Percentiles rank a stretch among this genome's conserved stretches.
Evolutionary conservation across 805 yeast genomes (phyloP).

Genomic region (Kodamaea fukazawae): DNA sequence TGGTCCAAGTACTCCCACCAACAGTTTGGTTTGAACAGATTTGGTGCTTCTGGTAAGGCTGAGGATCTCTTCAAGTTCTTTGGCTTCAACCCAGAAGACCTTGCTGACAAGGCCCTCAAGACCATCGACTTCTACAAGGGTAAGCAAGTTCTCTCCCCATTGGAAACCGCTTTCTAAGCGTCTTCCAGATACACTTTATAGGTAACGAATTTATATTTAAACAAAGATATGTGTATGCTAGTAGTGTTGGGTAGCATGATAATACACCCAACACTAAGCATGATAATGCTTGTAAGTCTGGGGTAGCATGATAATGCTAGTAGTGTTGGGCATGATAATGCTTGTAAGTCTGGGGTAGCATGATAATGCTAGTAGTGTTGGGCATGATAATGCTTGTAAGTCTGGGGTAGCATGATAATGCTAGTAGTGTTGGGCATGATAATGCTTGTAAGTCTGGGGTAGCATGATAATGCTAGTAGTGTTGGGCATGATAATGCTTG

Average conservation of each 20-base stretch:
- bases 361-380: neutral
- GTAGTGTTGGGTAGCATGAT: too few relatives aligned
- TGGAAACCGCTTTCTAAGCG: slow-evolving; percentile 68
- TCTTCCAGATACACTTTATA: neutral
- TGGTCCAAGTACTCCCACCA: slow-evolving; percentile 96
- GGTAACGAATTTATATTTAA: neutral
- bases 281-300: too few relatives aligned
- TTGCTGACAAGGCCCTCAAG: slow-evolving; percentile 80
- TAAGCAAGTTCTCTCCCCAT: slow-evolving; percentile 65
- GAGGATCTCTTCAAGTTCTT: slow-evolving; percentile 76
- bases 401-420: too few relatives aligned
- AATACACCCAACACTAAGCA: too few relatives aligned
- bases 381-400: too few relatives aligned
- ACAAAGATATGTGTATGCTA: neutral
- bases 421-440: too few relatives aligned
- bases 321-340: too few relatives aligned
- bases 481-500: too few relatives aligned
- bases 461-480: too few relatives aligned
- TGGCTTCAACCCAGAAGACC: slow-evolving; percentile 90
- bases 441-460: too few relatives aligned
- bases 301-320: too few relatives aligned
- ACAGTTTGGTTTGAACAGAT: slow-evolving; percentile 92
- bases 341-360: neutral
- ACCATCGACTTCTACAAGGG: slow-evolving; percentile 84
- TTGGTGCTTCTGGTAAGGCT: slow-evolving; percentile 96